Conservation (phyloP, 257 asterid genomes). For the Solanum sejunctum region DNA sequence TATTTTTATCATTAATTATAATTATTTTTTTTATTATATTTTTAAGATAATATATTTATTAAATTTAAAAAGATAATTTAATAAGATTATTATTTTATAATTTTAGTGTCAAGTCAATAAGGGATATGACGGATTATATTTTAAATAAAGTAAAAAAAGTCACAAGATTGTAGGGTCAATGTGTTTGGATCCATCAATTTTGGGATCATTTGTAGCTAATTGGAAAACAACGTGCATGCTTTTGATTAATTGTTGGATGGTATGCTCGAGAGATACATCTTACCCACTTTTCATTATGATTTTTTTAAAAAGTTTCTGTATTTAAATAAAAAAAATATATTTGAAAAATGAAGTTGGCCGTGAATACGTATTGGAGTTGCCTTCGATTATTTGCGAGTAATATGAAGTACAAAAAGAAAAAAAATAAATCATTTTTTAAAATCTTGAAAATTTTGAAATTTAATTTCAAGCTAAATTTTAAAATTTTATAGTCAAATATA, state of each 20-base stretch:
- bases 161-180: not conserved
- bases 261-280: not conserved
- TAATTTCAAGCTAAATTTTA: not conserved
- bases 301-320: not conserved
- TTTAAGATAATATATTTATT: no score
- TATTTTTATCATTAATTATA: no score
- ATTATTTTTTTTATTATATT: no score
- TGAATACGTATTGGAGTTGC: not conserved
- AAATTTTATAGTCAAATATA: not conserved
- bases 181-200: not conserved
- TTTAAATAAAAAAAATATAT: not conserved
- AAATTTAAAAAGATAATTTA: no score
- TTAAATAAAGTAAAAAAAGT: not conserved
- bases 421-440: not conserved
- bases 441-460: not conserved
- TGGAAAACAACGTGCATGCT: not conserved
- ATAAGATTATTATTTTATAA: no score
- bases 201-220: not conserved
- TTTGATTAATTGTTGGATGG: not conserved
- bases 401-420: not conserved
- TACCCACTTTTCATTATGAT: not conserved
- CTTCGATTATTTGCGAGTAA: not conserved
- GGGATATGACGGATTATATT: no score
- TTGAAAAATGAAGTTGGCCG: not conserved
- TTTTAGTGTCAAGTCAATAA: no score